Evolutionary conservation across 768 basidiomycete species (phyloP), one percentile per base, ranked within the genome.

Genomic region (Tylopilus plumbeoviolaceoides): DNA sequence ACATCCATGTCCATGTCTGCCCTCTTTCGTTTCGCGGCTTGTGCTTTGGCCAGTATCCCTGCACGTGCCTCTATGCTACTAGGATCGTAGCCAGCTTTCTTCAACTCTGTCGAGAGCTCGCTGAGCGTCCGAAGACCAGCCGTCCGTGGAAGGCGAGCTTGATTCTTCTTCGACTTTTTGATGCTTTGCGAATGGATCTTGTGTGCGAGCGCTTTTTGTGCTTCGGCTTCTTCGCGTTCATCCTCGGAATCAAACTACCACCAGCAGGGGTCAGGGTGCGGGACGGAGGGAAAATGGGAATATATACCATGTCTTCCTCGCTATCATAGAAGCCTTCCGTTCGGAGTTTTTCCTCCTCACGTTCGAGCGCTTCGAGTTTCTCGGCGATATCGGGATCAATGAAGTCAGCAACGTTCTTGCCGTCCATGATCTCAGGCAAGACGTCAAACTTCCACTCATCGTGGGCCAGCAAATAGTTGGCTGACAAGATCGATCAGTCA

Each of bases 341-440:
- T 68, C 92, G 78, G n/a, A 99, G 80, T 60, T 81, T 83, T 70
- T 95, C 95, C 70, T 99, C 97, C 68, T 98, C 97, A 17, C 91
- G 83, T 72, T 99, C 95, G 52, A 99, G 83, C 12, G 93, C 95
- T 64, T 98, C 95, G 44, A 99, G 85, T 72, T 94, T 95, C 72
- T 95, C 95, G 18, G 84, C 85, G 55, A 99, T 98, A 64, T 99
- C 97, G 20, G 93, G 89, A 70, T 98, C 95, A 70, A 98, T 90
- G 57, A 99, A 99, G 76, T 99, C 97, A 21, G 95, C 95, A 48
- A 98, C 74, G 74, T 99, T 99, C 81, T 98, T 98, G 73, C 97
- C 97, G 60, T 98, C 85, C 86, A 92, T 85, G 64, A 99, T 91
- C 70, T 99, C 97, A n/a, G 97, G 97, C n/a, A 98, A 88, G 59